Percentiles rank a stretch among this genome's conserved stretches.
Evolutionary conservation across 208 protist species (phyloP).

Genomic region (Acanthamoeba triangularis): DNA sequence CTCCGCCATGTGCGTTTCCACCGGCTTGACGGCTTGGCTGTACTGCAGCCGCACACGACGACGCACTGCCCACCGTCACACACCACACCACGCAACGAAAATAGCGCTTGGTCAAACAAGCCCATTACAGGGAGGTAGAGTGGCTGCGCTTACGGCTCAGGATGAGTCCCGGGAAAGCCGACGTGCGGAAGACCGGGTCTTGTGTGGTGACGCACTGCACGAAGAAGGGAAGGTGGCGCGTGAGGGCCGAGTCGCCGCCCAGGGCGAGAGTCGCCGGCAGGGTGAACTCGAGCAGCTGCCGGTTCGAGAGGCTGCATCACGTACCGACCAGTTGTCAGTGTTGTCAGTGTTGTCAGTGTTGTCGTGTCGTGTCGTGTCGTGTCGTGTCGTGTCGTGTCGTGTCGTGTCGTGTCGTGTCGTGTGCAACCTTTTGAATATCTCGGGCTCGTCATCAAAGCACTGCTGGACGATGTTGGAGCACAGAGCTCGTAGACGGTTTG

Average conservation of each 20-base stretch:
- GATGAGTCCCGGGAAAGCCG: neutral
- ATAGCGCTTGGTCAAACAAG: no score
- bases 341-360: no score
- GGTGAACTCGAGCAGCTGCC: conserved; percentile 15
- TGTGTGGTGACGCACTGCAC: conserved; percentile 32
- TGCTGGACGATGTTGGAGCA: conserved; percentile 7
- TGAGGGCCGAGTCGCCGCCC: neutral
- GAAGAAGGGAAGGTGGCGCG: conserved; percentile 31
- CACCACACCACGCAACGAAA: neutral
- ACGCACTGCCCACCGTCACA: neutral
- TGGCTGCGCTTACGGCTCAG: neutral
- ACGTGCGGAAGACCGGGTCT: neutral
- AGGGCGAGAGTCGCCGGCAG: conserved; percentile 19
- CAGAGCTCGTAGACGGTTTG: neutral
- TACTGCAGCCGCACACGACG: conserved; percentile 5
- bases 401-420: neutral
- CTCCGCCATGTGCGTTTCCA: conserved; percentile 81
- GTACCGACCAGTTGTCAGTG: neutral
- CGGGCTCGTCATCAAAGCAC: conserved; percentile 49
- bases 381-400: neutral
- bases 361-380: neutral
- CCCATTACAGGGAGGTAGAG: no score
- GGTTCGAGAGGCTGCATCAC: neutral
- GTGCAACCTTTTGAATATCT: conserved; percentile 29
- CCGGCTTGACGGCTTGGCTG: conserved; percentile 71